Base-by-base conservation (phyloP, 2,329 filamentous ascomycete genomes). In the Cordyceps farinosa region DNA sequence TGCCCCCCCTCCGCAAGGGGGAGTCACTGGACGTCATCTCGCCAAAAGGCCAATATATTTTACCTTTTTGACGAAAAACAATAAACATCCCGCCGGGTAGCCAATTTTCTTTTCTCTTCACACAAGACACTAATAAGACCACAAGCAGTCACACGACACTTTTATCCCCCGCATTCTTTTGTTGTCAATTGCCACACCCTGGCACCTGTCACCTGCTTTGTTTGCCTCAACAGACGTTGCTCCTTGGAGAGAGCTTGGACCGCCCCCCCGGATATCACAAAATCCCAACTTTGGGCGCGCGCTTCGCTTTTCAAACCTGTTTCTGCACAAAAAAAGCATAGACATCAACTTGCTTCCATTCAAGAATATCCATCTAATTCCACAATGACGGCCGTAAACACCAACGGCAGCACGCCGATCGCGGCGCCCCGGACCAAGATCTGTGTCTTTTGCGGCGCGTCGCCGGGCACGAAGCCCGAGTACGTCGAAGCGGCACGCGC, bases 371-470 rank as follows among this genome's bases (percentile, higher is more conserved):
- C 17, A 13, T 5, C 42, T 45, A 27, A 22, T 22, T n/a, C 47
- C 29, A 38, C 17, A n/a, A 65, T 63, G 54, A 66, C 64, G 47
- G 53, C 63, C 36, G 55, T 55, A 50, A 58, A 66, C 62, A 63
- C 62, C 50, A 75, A 71, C 63, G 66, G 68, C 65, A 61, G 65
- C 44, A 63, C 69, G 15, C 7, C 30, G 30, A 6, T 47, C 17
- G 17, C 56, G 22, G 13, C 34, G 30, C 55, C 30, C 15, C 78
- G 75, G 66, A 79, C 89, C 65, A 91, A 91, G 67, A 89, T 97
- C 74, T 96, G 92, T 75, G 94, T 98, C 69, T 98, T 97, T 84
- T 98, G 95, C 80, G 95, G 94, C 72, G 87, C 95, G 59, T 89
- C 86, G 9, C 76, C 84, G 17, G 95, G 95, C 56, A 87, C 82